Evolutionary conservation across 2,329 filamentous ascomycete species (phyloP), one percentile per base, ranked within the genome.

Genomic region (Plenodomus lindquistii): DNA sequence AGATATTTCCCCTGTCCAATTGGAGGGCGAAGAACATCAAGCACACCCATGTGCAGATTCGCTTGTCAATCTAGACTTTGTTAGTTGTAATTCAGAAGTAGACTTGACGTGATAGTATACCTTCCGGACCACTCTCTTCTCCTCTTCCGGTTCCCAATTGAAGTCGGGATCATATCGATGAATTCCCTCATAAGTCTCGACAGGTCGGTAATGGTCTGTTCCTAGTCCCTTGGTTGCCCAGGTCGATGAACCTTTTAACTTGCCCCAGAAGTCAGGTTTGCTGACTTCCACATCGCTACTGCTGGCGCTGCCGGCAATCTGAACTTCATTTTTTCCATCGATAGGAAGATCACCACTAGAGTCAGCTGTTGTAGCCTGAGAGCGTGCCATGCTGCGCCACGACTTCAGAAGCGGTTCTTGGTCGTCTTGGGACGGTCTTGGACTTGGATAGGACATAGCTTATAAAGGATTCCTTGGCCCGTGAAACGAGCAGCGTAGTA

Each of bases 101-200:
- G 15, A 1, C 27, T 17, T 17, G 3, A 13, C 16, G 19, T 6
- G 4, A 11, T 2, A 17, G 60, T 55, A 38, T 69, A 82, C 78
- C 70, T 79, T 83, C 38, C 80, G 71, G 9, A 85, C 75, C 1
- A 85, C 65, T 39, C 67, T 75, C 62, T 74, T 77, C 66, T 86
- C 84, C 58, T 86, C 83, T 40, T 77, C 74, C 10, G 74, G 67
- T 2, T 79, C 78, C 83, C 83, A 86, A 38, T 77, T 71, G 38
- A 79, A 81, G 1, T 73, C 63, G 0, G 82, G 82, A 55, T 86
- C 82, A 61, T 79, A 85, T 41, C 82, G 75, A 65, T 85, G 83
- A 8, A 75, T 67, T 2, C 82, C 81, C 59, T 86, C 83, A 57
- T 86, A 86, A 6, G 69, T 69, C 2, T 76, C 75, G n/a, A 82